Base-by-base conservation (phyloP, 148 eudicot species). In the Rhododendron henanense region DNA sequence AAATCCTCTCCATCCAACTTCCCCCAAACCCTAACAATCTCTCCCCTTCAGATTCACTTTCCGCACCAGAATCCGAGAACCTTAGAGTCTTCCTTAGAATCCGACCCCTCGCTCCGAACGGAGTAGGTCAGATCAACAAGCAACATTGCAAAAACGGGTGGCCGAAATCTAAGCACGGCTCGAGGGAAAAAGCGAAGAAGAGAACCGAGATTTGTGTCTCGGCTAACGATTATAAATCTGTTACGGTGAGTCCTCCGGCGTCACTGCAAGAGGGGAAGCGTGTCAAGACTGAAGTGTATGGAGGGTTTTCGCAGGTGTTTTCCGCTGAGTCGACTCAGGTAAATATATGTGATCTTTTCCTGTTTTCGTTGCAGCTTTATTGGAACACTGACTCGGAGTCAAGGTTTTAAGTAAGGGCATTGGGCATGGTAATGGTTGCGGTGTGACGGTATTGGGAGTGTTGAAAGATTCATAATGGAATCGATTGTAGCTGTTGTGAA, bases 271-370 rank as follows among this genome's bases (percentile, higher is more conserved):
- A 89, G 41, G 78, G 79, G 0, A 88, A 87, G 79, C 81, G 99
- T 73, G 84, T 63, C 10, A 96, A 96, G 48, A 88, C 96, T 0
- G 98, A 94, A 50, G 85, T 93, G 5, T 96, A 91, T 79, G 88
- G 90, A 74, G 99, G 99, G 45, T 96, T 94, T 78, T 87, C 93
- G 1, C 90, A 87, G 59, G 98, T 96, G 2, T 96, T 96, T 76
- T 51, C 90, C 1, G 78, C 92, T 1, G 91, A 89, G 45, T 88
- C 95, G 3, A 85, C 98, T 67, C 98, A 96, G 97, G 98, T 94
- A 87, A 74, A 35, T 48, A 21, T 19, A 21, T 59, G 65, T 5
- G 79, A 3, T 15, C 8, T 21, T 31, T 25, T 5, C 65, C 1
- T 18, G 41, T 77, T 11, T 79, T 82, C 0, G n/a, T 81, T 39